Conservation (phyloP, 2,329 filamentous ascomycete species). For the Colletotrichum chrysophilum region DNA sequence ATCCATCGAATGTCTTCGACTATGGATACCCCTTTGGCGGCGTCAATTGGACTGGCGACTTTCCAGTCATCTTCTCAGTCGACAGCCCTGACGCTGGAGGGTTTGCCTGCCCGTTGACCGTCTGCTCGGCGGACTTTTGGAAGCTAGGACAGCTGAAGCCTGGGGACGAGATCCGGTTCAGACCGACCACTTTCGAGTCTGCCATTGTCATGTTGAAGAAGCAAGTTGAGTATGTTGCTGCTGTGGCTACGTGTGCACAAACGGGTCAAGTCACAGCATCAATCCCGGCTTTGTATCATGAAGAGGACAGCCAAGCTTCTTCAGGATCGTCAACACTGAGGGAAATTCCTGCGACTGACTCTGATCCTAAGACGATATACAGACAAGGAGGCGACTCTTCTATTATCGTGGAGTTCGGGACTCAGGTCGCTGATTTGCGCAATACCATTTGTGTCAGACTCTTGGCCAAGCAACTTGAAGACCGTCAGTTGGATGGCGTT, state of each 20-base stretch:
- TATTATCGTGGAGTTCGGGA: not conserved
- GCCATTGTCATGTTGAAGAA: not conserved
- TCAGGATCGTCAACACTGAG: not conserved
- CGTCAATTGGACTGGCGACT: slow-evolving; percentile 39
- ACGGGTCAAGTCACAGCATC: not conserved
- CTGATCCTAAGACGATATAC: not conserved
- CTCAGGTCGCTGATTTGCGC: not conserved
- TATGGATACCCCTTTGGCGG: slow-evolving; percentile 59
- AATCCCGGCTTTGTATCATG: not conserved
- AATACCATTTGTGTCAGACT: not conserved
- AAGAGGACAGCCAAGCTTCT: not conserved
- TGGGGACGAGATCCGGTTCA: slow-evolving; percentile 23
- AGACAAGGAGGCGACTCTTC: not conserved
- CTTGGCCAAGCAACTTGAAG: not conserved
- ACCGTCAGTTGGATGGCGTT: not conserved
- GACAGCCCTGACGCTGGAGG: slow-evolving; percentile 39
- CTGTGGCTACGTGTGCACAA: not conserved
- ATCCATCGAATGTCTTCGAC: slow-evolving; percentile 64
- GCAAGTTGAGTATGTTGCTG: not conserved
- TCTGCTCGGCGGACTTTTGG: slow-evolving; percentile 38
- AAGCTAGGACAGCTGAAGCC: slow-evolving; percentile 39
- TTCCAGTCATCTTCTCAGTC: slow-evolving; percentile 35
- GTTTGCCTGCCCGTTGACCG: slow-evolving; percentile 31
- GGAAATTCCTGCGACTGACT: not conserved
- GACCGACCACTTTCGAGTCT: not conserved